These are phyloP conservation scores for Kuraishia hungarica DNA, from an alignment of 805 yeast genomes.

Conservation along the genomic window DNA sequence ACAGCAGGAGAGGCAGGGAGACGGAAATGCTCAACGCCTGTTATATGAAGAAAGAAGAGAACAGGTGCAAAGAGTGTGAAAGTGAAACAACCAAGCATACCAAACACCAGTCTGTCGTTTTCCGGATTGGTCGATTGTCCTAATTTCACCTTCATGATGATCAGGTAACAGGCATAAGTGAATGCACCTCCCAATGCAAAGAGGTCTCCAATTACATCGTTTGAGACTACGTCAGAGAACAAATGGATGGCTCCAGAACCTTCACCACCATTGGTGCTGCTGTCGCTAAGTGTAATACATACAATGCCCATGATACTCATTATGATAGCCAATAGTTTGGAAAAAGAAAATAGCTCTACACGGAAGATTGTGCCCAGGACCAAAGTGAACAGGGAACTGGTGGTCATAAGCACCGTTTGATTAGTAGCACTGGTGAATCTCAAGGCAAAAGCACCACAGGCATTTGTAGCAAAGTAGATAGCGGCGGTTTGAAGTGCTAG, in stretches of 20 bases:
- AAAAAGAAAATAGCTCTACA: conserved; percentile 32
- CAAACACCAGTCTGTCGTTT: conserved; percentile 39
- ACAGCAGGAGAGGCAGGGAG: conserved; percentile 30
- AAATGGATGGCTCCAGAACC: too few species aligned
- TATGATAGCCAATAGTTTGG: conserved; percentile 32
- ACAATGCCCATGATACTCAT: conserved; percentile 39
- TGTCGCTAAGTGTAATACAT: conserved; percentile 30
- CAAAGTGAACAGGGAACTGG: conserved; percentile 42
- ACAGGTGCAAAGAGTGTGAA: conserved; percentile 31
- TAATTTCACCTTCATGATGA: conserved; percentile 33
- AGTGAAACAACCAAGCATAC: conserved; percentile 34
- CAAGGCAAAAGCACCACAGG: conserved; percentile 31
- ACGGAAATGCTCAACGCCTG: conserved; percentile 31
- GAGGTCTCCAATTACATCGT: conserved; percentile 34
- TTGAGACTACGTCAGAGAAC: conserved; percentile 9
- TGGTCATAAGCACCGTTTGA: conserved; percentile 41
- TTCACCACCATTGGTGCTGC: conserved; percentile 1
- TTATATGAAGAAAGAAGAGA: conserved; percentile 24
- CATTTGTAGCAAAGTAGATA: conserved; percentile 33
- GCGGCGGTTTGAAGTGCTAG: conserved; percentile 31
- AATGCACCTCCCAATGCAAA: conserved; percentile 38
- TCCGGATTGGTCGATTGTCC: conserved; percentile 34
- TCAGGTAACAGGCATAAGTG: conserved; percentile 35
- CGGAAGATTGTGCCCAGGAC: conserved; percentile 30
- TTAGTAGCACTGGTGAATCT: conserved; percentile 45